Base-by-base conservation (phyloP, 306 rosid species). In the Arachis stenosperma region DNA sequence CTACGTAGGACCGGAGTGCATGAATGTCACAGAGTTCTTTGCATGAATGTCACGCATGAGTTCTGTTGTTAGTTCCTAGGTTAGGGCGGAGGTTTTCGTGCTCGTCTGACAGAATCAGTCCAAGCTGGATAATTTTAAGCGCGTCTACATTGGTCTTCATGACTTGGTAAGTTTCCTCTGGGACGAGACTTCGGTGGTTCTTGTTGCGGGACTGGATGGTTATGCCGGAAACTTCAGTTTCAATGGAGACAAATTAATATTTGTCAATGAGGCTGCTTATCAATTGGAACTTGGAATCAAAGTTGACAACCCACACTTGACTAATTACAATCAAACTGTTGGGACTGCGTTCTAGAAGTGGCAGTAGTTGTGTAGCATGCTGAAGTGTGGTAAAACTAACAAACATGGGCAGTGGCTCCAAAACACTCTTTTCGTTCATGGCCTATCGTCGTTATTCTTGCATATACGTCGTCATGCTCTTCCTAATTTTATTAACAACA, bases 211-310 rank as follows among this genome's bases (percentile, higher is more conserved):
- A 86, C 0, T 89, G 85, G 65, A 74, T 67, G 27, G 89, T 52
- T 0, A 87, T 56, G 1, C 95, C 97, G 5, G 97, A 95, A 22
- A 91, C 89, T 6, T 91, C 97, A 0, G 95, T 91, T 27, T 89
- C 97, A 87, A 91, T 87, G 15, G 97, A 89, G 44, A 91, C 76
- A 46, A 64, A 77, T 27, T 88, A 87, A 78, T 17, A 87, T 0
- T 47, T 70, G 52, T 86, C 81, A 57, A 89, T 79, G 5, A 79
- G 30, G 0, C 61, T 65, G 0, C 80, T 15, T 65, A 91, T 91
- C 40, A 87, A 82, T 6, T 71, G 30, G 71, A 91, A 87, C 12
- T 91, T 95, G 0, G 84, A 37, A 1, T 81, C 80, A 0, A 91
- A 69, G 62, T 89, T 89, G 6, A 57, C 58, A 0, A 88, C 90